Percentiles rank a stretch among this genome's conserved stretches.
phyloP scores from a whole-genome alignment of 2,329 filamentous ascomycete genomes.

The Colletotrichum acutatum region DNA sequence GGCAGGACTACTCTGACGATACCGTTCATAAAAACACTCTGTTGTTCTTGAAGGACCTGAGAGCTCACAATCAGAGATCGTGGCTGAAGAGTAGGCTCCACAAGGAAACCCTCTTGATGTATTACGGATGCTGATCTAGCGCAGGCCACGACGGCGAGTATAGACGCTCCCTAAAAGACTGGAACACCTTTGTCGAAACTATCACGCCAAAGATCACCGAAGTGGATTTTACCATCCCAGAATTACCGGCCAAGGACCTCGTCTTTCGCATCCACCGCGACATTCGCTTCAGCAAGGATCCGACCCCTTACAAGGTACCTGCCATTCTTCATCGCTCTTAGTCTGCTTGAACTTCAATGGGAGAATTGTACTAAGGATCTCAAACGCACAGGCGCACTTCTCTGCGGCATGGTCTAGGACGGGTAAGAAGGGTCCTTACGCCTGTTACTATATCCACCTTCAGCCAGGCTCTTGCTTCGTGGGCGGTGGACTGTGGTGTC shows the following conservation, averaged over 20 bases:
- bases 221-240: conserved; percentile 84
- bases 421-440: conserved; percentile 87
- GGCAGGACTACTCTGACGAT: conserved; percentile 61
- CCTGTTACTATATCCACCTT: conserved; percentile 88
- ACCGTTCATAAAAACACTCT: conserved; percentile 68
- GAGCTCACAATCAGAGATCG: conserved; percentile 66
- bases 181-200: conserved; percentile 79
- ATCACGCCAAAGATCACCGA: conserved; percentile 77
- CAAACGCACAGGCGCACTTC: conserved; percentile 74
- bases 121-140: conserved; percentile 15
- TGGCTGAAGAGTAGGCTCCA: conserved; percentile 66
- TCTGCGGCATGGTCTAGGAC: conserved; percentile 89
- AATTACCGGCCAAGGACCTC: conserved; percentile 86
- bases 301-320: conserved; percentile 85
- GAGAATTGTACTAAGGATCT: neutral
- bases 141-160: conserved; percentile 84
- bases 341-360: too few species aligned
- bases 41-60: conserved; percentile 67
- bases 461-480: conserved; percentile 79
- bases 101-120: neutral
- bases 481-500: conserved; percentile 86
- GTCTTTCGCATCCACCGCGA: conserved; percentile 91
- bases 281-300: conserved; percentile 84
- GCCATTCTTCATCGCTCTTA: neutral
- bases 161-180: conserved; percentile 81